Evolutionary conservation across 768 basidiomycete species (phyloP).

Genomic region (Lactarius pseudohatsudake): DNA sequence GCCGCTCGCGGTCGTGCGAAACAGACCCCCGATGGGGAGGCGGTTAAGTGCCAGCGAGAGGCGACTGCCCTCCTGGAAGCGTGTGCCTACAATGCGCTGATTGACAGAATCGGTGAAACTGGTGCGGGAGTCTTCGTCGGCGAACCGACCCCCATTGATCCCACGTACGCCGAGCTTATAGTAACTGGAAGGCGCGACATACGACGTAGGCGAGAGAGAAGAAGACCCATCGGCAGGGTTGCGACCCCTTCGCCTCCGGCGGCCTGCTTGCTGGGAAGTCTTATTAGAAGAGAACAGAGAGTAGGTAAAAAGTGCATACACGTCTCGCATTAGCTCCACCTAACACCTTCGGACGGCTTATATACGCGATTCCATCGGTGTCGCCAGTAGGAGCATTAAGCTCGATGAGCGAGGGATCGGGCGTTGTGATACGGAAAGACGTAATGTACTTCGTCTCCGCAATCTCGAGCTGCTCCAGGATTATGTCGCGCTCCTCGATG

Average conservation of each 20-base stretch:
- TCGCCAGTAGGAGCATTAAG: conserved; percentile 39
- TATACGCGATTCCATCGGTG: conserved; percentile 52
- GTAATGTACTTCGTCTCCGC: conserved; percentile 77
- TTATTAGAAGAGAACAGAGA: conserved; percentile 4
- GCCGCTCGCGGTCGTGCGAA: conserved; percentile 52
- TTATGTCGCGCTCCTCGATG: conserved; percentile 72
- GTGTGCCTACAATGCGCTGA: conserved; percentile 62
- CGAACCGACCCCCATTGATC: conserved; percentile 58
- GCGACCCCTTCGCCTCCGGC: conserved; percentile 47
- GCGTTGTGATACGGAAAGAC: conserved; percentile 71
- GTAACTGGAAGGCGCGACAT: conserved; percentile 76
- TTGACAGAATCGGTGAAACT: conserved; percentile 60
- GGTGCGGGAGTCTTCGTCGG: conserved; percentile 42
- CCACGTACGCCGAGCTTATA: conserved; percentile 70
- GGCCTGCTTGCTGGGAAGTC: conserved; percentile 34
- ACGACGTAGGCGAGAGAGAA: conserved; percentile 73
- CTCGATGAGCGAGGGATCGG: conserved; percentile 69
- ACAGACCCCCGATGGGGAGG: conserved; percentile 59
- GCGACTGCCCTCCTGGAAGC: conserved; percentile 71
- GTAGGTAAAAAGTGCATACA: not conserved
- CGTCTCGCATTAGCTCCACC: conserved; percentile 33
- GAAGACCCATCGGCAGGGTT: conserved; percentile 68
- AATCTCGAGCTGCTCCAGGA: conserved; percentile 77
- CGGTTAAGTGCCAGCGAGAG: conserved; percentile 57
- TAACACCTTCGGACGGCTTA: conserved; percentile 68